These are phyloP conservation scores for Spinellus fusiger DNA, from an alignment of 192 early-diverging fungal genomes.

Conservation along the genomic window DNA sequence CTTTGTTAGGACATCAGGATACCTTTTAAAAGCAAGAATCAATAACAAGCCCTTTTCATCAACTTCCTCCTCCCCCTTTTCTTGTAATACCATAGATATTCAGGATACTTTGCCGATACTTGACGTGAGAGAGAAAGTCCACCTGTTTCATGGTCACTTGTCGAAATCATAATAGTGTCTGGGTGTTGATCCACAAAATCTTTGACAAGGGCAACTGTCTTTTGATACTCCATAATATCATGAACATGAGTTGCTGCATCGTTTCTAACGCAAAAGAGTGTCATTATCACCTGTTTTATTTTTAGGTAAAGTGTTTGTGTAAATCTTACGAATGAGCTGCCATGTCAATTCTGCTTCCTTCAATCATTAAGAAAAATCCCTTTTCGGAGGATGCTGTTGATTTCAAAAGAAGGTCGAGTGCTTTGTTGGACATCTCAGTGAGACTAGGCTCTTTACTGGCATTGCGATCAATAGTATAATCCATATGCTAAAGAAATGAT, in stretches of 20 bases:
- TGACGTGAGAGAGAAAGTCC: conserved; percentile 83
- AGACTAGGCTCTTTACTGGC: conserved; percentile 66
- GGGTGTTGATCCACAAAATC: conserved; percentile 76
- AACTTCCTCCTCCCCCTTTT: neutral
- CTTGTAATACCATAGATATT: conserved; percentile 66
- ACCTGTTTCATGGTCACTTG: conserved; percentile 95
- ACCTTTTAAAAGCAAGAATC: conserved; percentile 23
- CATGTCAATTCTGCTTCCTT: conserved; percentile 95
- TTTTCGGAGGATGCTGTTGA: conserved; percentile 43
- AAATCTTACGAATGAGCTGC: conserved; percentile 70
- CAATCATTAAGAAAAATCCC: conserved; percentile 97
- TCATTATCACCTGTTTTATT: neutral
- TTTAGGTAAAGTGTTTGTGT: neutral
- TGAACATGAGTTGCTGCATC: conserved; percentile 89
- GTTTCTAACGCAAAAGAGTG: conserved; percentile 49
- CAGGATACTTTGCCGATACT: conserved; percentile 64
- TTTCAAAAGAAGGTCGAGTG: conserved; percentile 63
- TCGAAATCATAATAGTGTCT: conserved; percentile 86
- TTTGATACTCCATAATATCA: conserved; percentile 89
- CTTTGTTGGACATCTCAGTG: conserved; percentile 78
- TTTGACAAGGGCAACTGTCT: conserved; percentile 63
- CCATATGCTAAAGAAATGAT: conserved; percentile 65
- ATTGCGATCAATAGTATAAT: conserved; percentile 84
- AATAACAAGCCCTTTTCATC: neutral
- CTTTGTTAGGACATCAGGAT: conserved; percentile 63